Evolutionary conservation across 345 rosid species (phyloP).

Genomic region (Reutealis trisperma): DNA sequence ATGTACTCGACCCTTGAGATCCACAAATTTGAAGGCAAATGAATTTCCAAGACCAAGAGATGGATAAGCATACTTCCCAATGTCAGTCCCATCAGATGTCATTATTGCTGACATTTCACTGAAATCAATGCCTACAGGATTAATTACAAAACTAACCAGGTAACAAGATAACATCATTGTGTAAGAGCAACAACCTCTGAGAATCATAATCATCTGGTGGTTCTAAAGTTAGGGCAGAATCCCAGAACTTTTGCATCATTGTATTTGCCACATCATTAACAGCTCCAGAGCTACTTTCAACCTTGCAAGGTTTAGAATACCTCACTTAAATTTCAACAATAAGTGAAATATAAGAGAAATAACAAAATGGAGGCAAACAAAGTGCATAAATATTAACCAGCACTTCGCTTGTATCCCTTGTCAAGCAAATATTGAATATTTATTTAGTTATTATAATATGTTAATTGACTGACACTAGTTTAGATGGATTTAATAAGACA

Average conservation of each 20-base stretch:
- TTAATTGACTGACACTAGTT: neutral
- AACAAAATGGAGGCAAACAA: neutral
- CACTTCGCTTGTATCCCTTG: constrained; percentile 1
- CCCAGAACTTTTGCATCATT: constrained; percentile 99
- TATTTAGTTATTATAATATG: neutral
- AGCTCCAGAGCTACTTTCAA: constrained; percentile 83
- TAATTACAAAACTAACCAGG: constrained; percentile 21
- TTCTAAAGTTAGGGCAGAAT: constrained; percentile 89
- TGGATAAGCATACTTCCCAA: constrained; percentile 62
- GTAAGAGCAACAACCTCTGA: constrained; percentile 59
- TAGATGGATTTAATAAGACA: neutral
- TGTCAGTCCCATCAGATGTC: constrained; percentile 68
- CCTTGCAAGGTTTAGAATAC: constrained; percentile 39
- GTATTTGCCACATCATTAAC: constrained; percentile 89
- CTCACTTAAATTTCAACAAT: neutral
- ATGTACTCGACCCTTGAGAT: constrained; percentile 86
- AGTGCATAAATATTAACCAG: neutral
- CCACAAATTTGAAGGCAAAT: constrained; percentile 84
- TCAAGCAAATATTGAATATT: neutral
- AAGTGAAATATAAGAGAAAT: constrained; percentile 2
- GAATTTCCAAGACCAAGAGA: constrained; percentile 78
- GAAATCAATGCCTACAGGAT: constrained; percentile 33
- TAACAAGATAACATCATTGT: constrained; percentile 3
- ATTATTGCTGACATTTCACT: constrained; percentile 81
- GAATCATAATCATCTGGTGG: constrained; percentile 89